These are phyloP conservation scores for Ustilago lituana DNA, from an alignment of 1,284 basidiomycete genomes.

Conservation along the genomic window DNA sequence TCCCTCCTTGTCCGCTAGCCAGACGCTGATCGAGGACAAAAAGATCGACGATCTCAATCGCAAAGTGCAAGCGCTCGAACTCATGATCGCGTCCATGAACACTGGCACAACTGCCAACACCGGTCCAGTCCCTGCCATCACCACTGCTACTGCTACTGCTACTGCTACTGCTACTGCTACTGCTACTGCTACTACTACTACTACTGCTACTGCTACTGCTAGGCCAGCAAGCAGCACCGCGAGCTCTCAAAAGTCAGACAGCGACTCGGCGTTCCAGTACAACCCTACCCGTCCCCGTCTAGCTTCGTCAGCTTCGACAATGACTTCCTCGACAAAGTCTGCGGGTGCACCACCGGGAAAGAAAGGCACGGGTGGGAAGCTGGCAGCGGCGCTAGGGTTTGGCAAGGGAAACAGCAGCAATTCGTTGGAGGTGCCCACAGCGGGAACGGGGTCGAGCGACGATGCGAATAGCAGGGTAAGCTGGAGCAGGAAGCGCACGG, in stretches of 20 bases:
- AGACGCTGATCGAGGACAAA: slow-evolving; percentile 7
- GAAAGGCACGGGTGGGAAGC: slow-evolving; percentile 2
- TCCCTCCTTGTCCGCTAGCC: slow-evolving; percentile 9
- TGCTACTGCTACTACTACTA: too few species aligned
- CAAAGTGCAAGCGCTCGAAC: slow-evolving; percentile 32
- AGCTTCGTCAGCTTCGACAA: not conserved
- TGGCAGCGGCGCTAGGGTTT: not conserved
- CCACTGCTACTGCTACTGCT: too few species aligned
- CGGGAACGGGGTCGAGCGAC: not conserved
- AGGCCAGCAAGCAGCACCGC: not conserved
- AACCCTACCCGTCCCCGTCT: slow-evolving; percentile 2
- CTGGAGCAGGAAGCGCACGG: slow-evolving; percentile 37
- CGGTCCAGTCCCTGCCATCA: too few species aligned
- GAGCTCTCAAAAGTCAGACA: not conserved
- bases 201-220: too few species aligned
- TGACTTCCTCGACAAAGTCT: not conserved
- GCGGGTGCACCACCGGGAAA: not conserved
- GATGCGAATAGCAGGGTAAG: slow-evolving; percentile 17
- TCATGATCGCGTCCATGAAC: slow-evolving; percentile 15
- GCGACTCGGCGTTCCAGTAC: slow-evolving; percentile 6
- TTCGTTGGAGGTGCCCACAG: not conserved
- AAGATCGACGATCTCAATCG: slow-evolving; percentile 28
- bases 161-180: too few species aligned
- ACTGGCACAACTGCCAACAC: not conserved
- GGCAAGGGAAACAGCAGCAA: slow-evolving; percentile 3